phyloP scores from a whole-genome alignment of 2,329 filamentous ascomycete genomes.

The Talaromyces sp. region DNA sequence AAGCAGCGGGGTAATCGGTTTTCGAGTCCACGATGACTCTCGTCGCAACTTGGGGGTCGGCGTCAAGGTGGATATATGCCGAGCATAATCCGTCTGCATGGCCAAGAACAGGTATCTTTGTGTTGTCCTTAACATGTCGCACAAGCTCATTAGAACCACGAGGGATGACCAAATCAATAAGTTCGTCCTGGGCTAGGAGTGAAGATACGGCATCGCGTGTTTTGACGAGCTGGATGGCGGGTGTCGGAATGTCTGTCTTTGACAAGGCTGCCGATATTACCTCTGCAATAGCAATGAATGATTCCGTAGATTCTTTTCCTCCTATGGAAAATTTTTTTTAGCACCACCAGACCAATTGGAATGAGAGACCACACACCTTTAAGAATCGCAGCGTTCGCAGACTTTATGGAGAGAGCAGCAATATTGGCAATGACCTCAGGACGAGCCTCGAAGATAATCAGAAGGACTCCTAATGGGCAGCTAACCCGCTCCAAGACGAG shows the following conservation, averaged over 20 bases:
- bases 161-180: slow-evolving; percentile 93
- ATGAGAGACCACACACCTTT: slow-evolving; percentile 54
- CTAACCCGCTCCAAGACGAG: slow-evolving; percentile 81
- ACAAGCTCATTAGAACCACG: slow-evolving; percentile 87
- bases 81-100: slow-evolving; percentile 92
- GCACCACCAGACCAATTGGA: background rate
- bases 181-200: slow-evolving; percentile 75
- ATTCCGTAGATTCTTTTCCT: slow-evolving; percentile 90
- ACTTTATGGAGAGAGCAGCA: slow-evolving; percentile 90
- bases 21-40: slow-evolving; percentile 86
- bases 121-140: slow-evolving; percentile 79
- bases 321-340: slow-evolving; percentile 45
- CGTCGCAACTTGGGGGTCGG: slow-evolving; percentile 64
- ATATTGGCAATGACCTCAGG: slow-evolving; percentile 99
- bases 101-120: slow-evolving; percentile 90
- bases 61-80: slow-evolving; percentile 76
- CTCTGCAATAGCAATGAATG: slow-evolving; percentile 84
- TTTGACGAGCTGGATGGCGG: slow-evolving; percentile 86
- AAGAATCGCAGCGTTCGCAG: slow-evolving; percentile 90
- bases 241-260: slow-evolving; percentile 69
- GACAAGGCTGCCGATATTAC: slow-evolving; percentile 75
- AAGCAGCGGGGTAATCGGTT: slow-evolving; percentile 88
- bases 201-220: slow-evolving; percentile 85
- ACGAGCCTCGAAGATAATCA: slow-evolving; percentile 97
- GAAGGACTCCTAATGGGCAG: slow-evolving; percentile 91